A percentile compares a stretch with the other conserved stretches of the same genome.
Conservation (phyloP, 306 rosid genomes). For the Rubus idaeus region DNA sequence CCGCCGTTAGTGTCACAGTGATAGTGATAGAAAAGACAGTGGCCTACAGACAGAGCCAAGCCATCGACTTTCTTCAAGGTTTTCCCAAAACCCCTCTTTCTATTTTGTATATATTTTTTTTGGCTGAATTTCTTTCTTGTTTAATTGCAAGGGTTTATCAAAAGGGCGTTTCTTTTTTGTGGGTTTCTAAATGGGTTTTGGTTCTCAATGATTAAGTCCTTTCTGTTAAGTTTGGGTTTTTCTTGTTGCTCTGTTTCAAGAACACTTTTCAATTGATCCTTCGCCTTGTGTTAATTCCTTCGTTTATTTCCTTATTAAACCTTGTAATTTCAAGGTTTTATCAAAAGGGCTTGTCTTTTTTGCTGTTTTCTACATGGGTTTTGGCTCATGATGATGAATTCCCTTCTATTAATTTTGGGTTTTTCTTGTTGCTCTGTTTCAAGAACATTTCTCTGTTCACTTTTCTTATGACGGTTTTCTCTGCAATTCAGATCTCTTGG, state of each 20-base stretch:
- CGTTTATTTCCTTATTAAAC: too few species aligned
- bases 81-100: constrained; percentile 10
- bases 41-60: constrained; percentile 2
- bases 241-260: neutral
- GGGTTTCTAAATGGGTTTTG: constrained; percentile 1
- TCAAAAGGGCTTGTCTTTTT: neutral
- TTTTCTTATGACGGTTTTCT: constrained; percentile 1
- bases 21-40: constrained; percentile 8
- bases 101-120: neutral
- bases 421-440: neutral
- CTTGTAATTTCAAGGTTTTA: neutral
- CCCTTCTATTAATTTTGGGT: neutral
- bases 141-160: neutral
- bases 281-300: too few species aligned
- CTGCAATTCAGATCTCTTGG: constrained; percentile 33
- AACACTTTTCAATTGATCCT: too few species aligned
- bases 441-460: neutral
- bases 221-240: neutral
- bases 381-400: neutral
- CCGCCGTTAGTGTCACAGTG: constrained; percentile 8
- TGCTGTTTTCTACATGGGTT: constrained; percentile 1
- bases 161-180: neutral
- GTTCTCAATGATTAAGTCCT: neutral
- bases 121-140: neutral
- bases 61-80: constrained; percentile 23